Conservation (phyloP, 148 eudicot species). For the Nyssa sinensis region DNA sequence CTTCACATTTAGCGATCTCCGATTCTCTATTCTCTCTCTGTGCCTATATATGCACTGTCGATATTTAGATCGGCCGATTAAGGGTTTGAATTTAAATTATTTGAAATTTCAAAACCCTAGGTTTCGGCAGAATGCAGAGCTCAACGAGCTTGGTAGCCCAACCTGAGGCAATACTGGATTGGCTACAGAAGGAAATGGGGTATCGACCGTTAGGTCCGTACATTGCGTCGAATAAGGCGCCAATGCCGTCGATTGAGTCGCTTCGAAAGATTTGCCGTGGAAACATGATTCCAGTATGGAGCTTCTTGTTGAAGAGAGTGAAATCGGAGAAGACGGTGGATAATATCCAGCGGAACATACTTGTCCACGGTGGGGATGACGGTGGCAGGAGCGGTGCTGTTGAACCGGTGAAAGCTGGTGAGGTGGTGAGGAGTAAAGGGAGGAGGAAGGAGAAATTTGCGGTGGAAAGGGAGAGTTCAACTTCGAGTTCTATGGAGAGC, state of each 20-base stretch:
- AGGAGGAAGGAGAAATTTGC: constrained; percentile 32
- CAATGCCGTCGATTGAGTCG: constrained; percentile 61
- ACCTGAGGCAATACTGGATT: constrained; percentile 81
- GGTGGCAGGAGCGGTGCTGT: constrained; percentile 1
- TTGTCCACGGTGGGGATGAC: constrained; percentile 56
- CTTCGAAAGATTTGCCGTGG: constrained; percentile 80
- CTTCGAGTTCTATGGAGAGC: constrained; percentile 23
- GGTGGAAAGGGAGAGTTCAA: constrained; percentile 18
- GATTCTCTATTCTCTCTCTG: too few relatives aligned
- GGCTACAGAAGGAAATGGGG: constrained; percentile 95
- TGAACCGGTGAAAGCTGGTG: constrained; percentile 5
- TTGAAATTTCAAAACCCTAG: constrained; percentile 14
- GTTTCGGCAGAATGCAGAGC: constrained; percentile 42
- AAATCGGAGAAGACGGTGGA: constrained; percentile 94
- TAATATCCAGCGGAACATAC: constrained; percentile 69
- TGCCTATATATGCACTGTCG: not conserved
- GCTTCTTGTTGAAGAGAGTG: constrained; percentile 64
- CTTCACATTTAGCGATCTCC: not conserved
- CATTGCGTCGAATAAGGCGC: constrained; percentile 44
- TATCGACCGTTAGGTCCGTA: constrained; percentile 68
- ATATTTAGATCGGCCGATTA: not conserved
- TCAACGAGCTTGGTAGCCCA: constrained; percentile 56
- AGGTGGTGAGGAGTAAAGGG: constrained; percentile 33
- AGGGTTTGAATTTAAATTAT: not conserved
- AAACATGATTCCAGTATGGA: constrained; percentile 97